These are phyloP conservation scores for Basidiobolus meristosporus DNA, from an alignment of 371 early-diverging fungal species.

Conservation along the genomic window DNA sequence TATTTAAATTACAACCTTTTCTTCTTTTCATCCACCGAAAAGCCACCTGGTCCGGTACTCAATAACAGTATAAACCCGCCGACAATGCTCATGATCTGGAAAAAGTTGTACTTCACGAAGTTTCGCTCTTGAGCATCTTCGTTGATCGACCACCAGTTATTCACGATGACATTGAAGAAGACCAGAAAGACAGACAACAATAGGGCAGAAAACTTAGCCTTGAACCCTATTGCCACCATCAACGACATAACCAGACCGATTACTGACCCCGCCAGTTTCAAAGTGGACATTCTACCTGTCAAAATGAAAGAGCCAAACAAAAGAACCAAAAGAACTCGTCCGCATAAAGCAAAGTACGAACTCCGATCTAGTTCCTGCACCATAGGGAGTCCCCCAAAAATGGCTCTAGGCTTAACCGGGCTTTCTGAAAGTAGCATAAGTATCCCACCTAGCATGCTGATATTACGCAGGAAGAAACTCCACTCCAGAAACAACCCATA, in stretches of 20 bases:
- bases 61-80: slow-evolving; percentile 88
- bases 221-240: slow-evolving; percentile 93
- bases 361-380: slow-evolving; percentile 59
- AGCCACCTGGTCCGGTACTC: slow-evolving; percentile 80
- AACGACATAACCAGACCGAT: slow-evolving; percentile 66
- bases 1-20: slow-evolving; percentile 53
- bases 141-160: slow-evolving; percentile 92
- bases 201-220: slow-evolving; percentile 87
- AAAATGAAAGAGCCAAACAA: slow-evolving; percentile 77
- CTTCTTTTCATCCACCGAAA: slow-evolving; percentile 92
- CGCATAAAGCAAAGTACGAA: slow-evolving; percentile 75
- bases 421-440: slow-evolving; percentile 75
- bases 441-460: slow-evolving; percentile 83
- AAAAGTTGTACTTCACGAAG: slow-evolving; percentile 93
- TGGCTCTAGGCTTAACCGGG: slow-evolving; percentile 31
- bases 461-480: slow-evolving; percentile 75
- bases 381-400: slow-evolving; percentile 78
- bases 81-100: slow-evolving; percentile 89
- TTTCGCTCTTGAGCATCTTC: slow-evolving; percentile 60
- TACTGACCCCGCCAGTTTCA: slow-evolving; percentile 42
- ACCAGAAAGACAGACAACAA: slow-evolving; percentile 73
- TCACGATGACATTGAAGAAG: slow-evolving; percentile 74
- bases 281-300: slow-evolving; percentile 56
- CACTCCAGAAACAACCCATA: slow-evolving; percentile 85
- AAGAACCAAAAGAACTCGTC: slow-evolving; percentile 78